Conservation (phyloP, 257 asterid genomes). For the Thymus mandschuricus region DNA sequence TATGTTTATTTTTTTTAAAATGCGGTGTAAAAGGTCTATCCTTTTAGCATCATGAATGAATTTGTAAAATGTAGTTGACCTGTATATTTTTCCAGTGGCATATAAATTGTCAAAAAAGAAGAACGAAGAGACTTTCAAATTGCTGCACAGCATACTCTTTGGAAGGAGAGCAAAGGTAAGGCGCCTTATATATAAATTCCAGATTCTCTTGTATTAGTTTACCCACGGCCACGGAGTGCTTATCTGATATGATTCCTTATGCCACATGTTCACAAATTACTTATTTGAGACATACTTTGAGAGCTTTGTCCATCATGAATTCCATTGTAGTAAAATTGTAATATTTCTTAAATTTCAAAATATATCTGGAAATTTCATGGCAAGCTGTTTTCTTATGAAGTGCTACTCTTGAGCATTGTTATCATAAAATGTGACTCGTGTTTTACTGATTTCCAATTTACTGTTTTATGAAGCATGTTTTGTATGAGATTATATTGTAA, state of each 20-base stretch:
- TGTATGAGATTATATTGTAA: neutral
- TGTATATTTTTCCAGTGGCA: conserved; percentile 62
- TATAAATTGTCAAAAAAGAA: conserved; percentile 80
- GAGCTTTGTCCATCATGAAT: neutral
- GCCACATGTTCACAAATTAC: neutral
- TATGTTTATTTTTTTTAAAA: no score
- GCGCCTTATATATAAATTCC: conserved; percentile 8
- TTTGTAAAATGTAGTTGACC: conserved; percentile 26
- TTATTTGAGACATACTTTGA: neutral
- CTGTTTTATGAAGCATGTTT: neutral
- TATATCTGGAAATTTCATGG: conserved; percentile 16
- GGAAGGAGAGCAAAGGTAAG: conserved; percentile 96
- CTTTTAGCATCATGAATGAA: conserved; percentile 11
- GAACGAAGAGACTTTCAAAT: conserved; percentile 74
- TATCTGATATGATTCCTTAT: conserved; percentile 15
- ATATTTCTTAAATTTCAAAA: neutral
- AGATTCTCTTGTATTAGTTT: conserved; percentile 10
- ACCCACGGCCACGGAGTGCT: neutral
- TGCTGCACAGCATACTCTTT: conserved; percentile 75
- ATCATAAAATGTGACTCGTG: neutral
- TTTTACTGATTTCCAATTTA: conserved; percentile 18
- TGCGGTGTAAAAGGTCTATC: no score
- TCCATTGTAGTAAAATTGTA: neutral
- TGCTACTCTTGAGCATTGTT: conserved; percentile 6
- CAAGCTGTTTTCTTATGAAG: neutral